Percentiles rank a stretch among this genome's conserved stretches.
Conservation (phyloP, 768 basidiomycete genomes). For the Goffeauzyma gilvescens region DNA sequence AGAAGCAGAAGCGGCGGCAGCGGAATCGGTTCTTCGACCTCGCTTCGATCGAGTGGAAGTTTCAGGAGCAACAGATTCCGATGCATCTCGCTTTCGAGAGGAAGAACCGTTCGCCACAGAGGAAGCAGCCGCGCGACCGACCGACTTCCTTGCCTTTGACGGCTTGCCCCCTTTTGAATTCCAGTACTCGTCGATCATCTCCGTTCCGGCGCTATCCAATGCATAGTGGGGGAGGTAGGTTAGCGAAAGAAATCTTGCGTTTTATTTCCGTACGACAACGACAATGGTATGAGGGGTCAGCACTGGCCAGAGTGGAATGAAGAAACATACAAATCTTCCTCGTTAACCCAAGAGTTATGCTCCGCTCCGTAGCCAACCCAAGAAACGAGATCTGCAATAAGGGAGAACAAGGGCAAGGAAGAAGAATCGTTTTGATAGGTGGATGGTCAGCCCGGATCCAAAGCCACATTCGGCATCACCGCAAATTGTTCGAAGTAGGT, state of each 20-base stretch:
- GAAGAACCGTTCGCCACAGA: slow-evolving; percentile 3
- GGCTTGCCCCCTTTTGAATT: slow-evolving; percentile 15
- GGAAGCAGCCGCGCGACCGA: background rate
- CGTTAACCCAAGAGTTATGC: slow-evolving; percentile 28
- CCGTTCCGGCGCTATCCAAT: slow-evolving; percentile 15
- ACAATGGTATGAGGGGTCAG: too few species aligned
- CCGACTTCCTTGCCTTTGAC: slow-evolving; percentile 7
- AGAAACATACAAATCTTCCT: slow-evolving; percentile 27
- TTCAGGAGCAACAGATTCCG: too few species aligned
- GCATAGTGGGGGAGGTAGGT: background rate
- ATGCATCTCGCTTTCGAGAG: slow-evolving; percentile 9
- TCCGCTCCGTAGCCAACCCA: slow-evolving; percentile 31
- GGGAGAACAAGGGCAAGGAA: background rate
- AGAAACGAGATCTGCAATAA: slow-evolving; percentile 19
- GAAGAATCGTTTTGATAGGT: background rate
- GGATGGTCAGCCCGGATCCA: background rate
- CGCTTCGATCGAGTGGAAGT: slow-evolving; percentile 3
- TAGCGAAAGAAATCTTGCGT: too few species aligned
- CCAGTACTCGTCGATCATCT: slow-evolving; percentile 23
- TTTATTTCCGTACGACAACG: too few species aligned
- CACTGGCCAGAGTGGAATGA: too few species aligned
- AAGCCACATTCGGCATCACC: background rate
- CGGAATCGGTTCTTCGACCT: background rate
- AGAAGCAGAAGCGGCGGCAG: slow-evolving; percentile 4
- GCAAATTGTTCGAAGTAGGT: too few species aligned